Evolutionary conservation across 2,329 filamentous ascomycete species (phyloP).

Genomic region (Clarireedia paspali): DNA sequence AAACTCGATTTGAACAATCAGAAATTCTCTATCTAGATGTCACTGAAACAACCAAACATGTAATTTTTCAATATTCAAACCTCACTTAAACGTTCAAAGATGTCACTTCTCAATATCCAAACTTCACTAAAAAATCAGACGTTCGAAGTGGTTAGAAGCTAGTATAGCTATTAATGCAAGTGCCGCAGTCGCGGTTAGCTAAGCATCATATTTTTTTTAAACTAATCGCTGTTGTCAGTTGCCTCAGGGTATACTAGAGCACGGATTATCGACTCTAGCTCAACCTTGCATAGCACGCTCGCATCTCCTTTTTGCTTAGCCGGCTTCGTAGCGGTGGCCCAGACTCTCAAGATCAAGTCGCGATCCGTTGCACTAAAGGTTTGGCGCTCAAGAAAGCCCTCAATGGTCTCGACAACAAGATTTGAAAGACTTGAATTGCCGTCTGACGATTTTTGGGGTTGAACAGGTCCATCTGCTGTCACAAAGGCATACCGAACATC

Average conservation of each 20-base stretch:
- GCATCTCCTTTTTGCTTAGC: background rate
- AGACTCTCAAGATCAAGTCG: background rate
- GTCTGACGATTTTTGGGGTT: background rate
- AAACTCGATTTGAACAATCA: too few relatives aligned
- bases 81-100: too few relatives aligned
- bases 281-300: background rate
- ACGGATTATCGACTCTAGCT: conserved; percentile 1
- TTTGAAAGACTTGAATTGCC: background rate
- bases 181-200: too few relatives aligned
- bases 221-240: too few relatives aligned
- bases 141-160: too few relatives aligned
- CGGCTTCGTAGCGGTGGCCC: background rate
- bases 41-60: too few relatives aligned
- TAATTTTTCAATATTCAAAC: too few relatives aligned
- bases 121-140: too few relatives aligned
- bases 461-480: background rate
- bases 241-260: background rate
- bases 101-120: too few relatives aligned
- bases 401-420: background rate
- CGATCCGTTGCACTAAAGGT: background rate
- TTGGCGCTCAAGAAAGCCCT: background rate
- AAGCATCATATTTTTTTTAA: too few relatives aligned
- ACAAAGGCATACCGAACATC: background rate
- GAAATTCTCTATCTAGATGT: too few relatives aligned
- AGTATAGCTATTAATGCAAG: too few relatives aligned